Evolutionary conservation across 805 yeast species (phyloP).

Genomic region (Grigorovia humatica): DNA sequence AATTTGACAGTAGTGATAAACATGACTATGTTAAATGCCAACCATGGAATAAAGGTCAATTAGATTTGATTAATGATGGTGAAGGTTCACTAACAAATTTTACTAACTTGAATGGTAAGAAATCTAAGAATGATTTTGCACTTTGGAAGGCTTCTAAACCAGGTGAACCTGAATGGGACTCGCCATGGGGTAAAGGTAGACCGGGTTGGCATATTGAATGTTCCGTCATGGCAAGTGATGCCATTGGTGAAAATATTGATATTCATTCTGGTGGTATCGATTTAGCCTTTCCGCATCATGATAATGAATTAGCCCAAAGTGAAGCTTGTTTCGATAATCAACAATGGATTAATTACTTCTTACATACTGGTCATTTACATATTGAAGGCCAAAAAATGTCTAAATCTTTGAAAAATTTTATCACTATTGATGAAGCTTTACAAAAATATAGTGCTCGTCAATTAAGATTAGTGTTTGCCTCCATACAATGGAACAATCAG

Average conservation of each 20-base stretch:
- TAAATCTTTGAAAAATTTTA: conserved; percentile 87
- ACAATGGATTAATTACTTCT: conserved; percentile 95
- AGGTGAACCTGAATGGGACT: conserved; percentile 93
- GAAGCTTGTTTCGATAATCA: conserved; percentile 83
- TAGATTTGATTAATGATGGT: conserved; percentile 81
- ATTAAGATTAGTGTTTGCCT: conserved; percentile 80
- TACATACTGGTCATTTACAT: conserved; percentile 96
- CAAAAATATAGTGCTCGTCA: conserved; percentile 64
- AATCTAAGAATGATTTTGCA: conserved; percentile 79
- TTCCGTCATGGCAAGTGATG: conserved; percentile 94
- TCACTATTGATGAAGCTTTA: conserved; percentile 87
- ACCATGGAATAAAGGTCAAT: conserved; percentile 94
- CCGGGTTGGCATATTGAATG: conserved; percentile 99
- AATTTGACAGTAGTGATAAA: conserved; percentile 57
- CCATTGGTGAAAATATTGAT: conserved; percentile 75
- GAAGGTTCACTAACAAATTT: conserved; percentile 68
- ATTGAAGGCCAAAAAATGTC: conserved; percentile 99
- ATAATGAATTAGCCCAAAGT: conserved; percentile 93
- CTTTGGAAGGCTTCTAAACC: conserved; percentile 94
- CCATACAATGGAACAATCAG: conserved; percentile 86
- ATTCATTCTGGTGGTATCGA: conserved; percentile 97
- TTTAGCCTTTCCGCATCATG: conserved; percentile 97
- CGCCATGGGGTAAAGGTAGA: conserved; percentile 95
- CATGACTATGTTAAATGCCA: conserved; percentile 93
- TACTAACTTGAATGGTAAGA: conserved; percentile 46